Conservation (phyloP, 2,329 filamentous ascomycete genomes). For the Pseudogymnoascus sp. region DNA sequence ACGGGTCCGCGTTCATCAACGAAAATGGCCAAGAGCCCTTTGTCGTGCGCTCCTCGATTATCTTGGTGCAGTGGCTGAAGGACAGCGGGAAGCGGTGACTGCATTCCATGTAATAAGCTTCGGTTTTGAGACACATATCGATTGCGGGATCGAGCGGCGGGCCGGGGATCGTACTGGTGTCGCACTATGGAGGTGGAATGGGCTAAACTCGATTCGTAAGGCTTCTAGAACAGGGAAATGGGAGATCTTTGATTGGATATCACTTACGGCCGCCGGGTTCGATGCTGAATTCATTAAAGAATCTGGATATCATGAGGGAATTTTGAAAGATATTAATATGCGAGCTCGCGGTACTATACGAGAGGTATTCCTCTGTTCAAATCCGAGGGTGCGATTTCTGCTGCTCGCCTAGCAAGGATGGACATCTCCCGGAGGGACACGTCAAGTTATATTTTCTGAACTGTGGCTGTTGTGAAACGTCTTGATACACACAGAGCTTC, state of each 20-base stretch:
- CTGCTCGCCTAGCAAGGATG: not conserved
- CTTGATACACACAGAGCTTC: not conserved
- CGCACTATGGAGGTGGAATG: not conserved
- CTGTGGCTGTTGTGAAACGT: not conserved
- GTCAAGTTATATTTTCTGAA: not conserved
- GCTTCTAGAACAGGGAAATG: not conserved
- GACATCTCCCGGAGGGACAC: not conserved
- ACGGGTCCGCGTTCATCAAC: not conserved
- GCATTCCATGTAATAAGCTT: constrained; percentile 3
- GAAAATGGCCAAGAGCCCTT: not conserved
- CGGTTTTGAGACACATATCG: constrained; percentile 1
- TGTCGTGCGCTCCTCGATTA: not conserved
- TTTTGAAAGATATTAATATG: not conserved
- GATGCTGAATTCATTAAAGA: not conserved
- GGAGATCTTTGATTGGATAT: not conserved
- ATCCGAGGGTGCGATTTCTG: not conserved
- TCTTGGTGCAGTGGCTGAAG: not conserved
- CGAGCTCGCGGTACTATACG: not conserved
- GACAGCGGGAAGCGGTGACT: not conserved
- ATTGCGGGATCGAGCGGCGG: not conserved
- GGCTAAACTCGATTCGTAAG: not conserved
- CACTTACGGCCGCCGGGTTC: not conserved
- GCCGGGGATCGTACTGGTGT: not conserved
- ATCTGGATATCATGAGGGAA: not conserved
- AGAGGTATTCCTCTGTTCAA: not conserved